Percentiles rank a stretch among this genome's conserved stretches.
Conservation (phyloP, 495 filamentous ascomycete species). For the Usnea hakonensis region DNA sequence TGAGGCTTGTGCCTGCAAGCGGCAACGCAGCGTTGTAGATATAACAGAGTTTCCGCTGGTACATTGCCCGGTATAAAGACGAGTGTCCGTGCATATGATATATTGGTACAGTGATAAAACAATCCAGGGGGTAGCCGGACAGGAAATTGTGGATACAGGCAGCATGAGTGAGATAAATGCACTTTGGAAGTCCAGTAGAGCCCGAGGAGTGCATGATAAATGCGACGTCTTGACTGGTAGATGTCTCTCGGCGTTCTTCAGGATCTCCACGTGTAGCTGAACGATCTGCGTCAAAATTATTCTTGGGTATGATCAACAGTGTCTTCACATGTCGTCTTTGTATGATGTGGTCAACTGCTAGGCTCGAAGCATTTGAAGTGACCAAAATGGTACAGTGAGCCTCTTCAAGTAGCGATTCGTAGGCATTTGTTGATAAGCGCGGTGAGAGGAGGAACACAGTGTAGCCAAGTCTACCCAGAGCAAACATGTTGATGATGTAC, state of each 20-base stretch:
- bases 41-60: constrained; percentile 39
- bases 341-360: constrained; percentile 38
- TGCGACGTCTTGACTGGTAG: constrained; percentile 29
- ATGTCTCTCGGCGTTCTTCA: constrained; percentile 32
- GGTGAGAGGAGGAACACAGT: constrained; percentile 52
- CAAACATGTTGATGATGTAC: constrained; percentile 50
- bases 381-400: constrained; percentile 41
- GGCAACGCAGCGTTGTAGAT: constrained; percentile 47
- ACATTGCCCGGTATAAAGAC: constrained; percentile 27
- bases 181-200: constrained; percentile 51
- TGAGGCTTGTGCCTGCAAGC: constrained; percentile 39
- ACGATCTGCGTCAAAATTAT: constrained; percentile 10
- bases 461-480: constrained; percentile 49
- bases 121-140: constrained; percentile 33
- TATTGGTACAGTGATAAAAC: constrained; percentile 47
- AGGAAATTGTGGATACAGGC: constrained; percentile 34
- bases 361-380: constrained; percentile 31
- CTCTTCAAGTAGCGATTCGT: constrained; percentile 40
- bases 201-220: constrained; percentile 50
- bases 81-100: constrained; percentile 36
- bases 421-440: constrained; percentile 44
- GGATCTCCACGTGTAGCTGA: constrained; percentile 25
- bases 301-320: constrained; percentile 28
- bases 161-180: constrained; percentile 34
- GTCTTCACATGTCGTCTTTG: constrained; percentile 29